Evolutionary conservation across 176 grass and related monocot genomes (phyloP), one percentile per base, ranked within the genome.

Genomic region (Olyra latifolia): DNA sequence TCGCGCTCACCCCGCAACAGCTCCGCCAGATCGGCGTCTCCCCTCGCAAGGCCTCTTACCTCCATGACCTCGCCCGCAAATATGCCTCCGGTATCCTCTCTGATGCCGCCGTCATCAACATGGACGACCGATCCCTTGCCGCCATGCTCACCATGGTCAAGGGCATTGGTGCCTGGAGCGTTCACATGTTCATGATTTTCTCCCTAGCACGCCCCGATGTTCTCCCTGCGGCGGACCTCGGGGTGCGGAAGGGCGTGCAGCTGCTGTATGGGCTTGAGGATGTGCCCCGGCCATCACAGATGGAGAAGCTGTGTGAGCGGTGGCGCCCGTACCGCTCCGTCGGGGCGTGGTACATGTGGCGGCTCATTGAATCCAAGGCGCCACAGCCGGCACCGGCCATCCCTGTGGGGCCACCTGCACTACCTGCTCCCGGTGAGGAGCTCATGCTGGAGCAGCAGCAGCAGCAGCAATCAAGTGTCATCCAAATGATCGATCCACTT

Each of bases 121-220:
- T 98, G 95, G 95, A 98, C n/a, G 95, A 98, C 78, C 87, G 92
- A 1, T 94, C 92, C 29, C 90, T 99, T 55, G 93, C 94, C 71
- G 65, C 92, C 62, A 99, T 98, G 95, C 86, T 98, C 10, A 98
- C 95, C 79, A 98, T 95, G 95, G 95, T 98, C 69, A 98, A 91
- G 74, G 96, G 96, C 39, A 93, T 99, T 62, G 96, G 96, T 42
- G 82, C 88, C 5, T 99, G 96, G 96, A 95, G 90, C 24, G 96
- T 99, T 59, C 96, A 99, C 71, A 99, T 99, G 96, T 99, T 99
- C 86, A 99, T 99, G 96, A 99, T 99, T 42, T 99, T 95, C 75
- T 93, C 92, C 39, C 88, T 99, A 2, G 90, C 90, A 14, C 92
- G 96, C 62, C 96, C 96, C 20, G 93, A 99, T 22, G 96, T 99